Conservation (phyloP, 83 land plant genomes). For the Diphasiastrum complanatum region DNA sequence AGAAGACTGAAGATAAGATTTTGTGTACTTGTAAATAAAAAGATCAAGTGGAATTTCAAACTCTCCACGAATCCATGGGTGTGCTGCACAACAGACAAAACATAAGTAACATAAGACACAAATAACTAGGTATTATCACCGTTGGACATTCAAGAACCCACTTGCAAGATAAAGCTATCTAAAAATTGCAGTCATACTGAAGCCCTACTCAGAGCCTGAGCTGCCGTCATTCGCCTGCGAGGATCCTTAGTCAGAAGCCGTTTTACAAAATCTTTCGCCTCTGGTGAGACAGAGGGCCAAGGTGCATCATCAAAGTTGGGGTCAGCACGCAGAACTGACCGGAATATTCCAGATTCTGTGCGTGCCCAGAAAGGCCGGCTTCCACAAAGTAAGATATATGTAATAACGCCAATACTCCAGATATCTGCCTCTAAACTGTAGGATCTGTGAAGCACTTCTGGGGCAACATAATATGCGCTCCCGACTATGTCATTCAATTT, state of each 20-base stretch:
- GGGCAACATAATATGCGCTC: slow-evolving; percentile 6
- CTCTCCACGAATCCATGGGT: slow-evolving; percentile 14
- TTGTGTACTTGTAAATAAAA: background rate
- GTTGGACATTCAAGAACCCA: background rate
- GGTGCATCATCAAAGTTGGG: slow-evolving; percentile 12
- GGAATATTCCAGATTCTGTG: slow-evolving; percentile 12
- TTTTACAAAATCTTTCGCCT: slow-evolving; percentile 11
- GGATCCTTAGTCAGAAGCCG: slow-evolving; percentile 9
- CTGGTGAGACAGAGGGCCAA: slow-evolving; percentile 6
- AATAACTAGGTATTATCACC: too few relatives aligned
- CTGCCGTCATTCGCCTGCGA: too few relatives aligned
- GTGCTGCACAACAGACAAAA: slow-evolving; percentile 5
- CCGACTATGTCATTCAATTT: too few relatives aligned
- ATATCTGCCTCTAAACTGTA: slow-evolving; percentile 13
- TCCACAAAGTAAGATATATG: slow-evolving; percentile 8
- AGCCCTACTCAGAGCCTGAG: background rate
- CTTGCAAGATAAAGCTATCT: background rate
- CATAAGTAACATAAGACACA: too few relatives aligned
- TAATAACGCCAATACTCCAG: slow-evolving; percentile 8
- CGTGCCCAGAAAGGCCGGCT: slow-evolving; percentile 15
- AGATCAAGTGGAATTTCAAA: slow-evolving; percentile 5
- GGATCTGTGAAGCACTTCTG: slow-evolving; percentile 10
- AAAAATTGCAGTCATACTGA: background rate
- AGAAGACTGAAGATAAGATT: background rate
- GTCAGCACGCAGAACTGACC: slow-evolving; percentile 1